A percentile compares a stretch with the other conserved stretches of the same genome.
These are phyloP conservation scores for Colletotrichum lentis DNA, from an alignment of 2,329 filamentous ascomycete species.

Conservation along the genomic window DNA sequence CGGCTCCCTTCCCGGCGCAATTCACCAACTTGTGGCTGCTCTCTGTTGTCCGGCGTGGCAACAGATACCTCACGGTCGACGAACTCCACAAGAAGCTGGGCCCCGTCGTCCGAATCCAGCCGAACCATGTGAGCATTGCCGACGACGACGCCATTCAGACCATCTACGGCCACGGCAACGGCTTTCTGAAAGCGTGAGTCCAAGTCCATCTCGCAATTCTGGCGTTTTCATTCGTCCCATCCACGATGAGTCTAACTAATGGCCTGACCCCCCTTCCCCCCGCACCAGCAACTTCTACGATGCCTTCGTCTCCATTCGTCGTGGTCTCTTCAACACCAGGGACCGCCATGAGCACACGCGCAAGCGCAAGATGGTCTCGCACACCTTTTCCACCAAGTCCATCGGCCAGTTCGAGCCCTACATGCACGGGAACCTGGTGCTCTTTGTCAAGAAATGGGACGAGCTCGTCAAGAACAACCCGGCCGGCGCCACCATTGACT, in stretches of 20 bases:
- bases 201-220: not conserved
- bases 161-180: constrained; percentile 83
- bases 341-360: constrained; percentile 82
- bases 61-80: constrained; percentile 72
- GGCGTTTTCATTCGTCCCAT: too few relatives aligned
- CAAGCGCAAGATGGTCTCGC: constrained; percentile 87
- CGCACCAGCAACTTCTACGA: constrained; percentile 80
- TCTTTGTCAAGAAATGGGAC: constrained; percentile 79
- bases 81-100: constrained; percentile 78
- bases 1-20: constrained; percentile 67
- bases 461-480: constrained; percentile 51
- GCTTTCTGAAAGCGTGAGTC: constrained; percentile 73
- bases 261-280: not conserved
- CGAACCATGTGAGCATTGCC: constrained; percentile 83
- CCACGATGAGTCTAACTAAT: too few relatives aligned
- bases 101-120: constrained; percentile 82
- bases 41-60: constrained; percentile 69
- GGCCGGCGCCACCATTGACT: constrained; percentile 66
- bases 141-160: constrained; percentile 78
- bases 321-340: constrained; percentile 89
- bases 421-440: constrained; percentile 79
- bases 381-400: constrained; percentile 85
- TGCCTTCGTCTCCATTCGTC: constrained; percentile 85
- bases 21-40: constrained; percentile 87
- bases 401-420: constrained; percentile 88